These are phyloP conservation scores for Tolypocladium ophioglossoides DNA, from an alignment of 2,329 filamentous ascomycete species.

Conservation along the genomic window DNA sequence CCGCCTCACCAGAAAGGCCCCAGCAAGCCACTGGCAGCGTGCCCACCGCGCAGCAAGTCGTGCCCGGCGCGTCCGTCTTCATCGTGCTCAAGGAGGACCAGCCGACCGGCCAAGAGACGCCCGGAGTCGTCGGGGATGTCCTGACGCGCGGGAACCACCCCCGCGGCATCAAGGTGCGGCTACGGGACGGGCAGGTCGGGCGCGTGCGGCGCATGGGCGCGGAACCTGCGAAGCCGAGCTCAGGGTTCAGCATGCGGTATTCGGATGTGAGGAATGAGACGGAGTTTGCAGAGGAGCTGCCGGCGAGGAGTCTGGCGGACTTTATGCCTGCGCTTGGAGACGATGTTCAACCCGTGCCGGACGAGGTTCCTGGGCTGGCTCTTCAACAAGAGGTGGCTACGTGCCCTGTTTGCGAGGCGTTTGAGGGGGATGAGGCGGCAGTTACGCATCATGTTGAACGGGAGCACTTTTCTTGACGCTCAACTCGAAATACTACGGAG, in stretches of 20 bases:
- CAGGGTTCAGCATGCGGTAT: constrained; percentile 17
- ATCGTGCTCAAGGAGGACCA: constrained; percentile 72
- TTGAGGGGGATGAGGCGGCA: constrained; percentile 58
- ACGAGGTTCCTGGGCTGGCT: not conserved
- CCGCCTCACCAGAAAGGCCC: constrained; percentile 15
- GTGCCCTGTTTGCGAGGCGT: constrained; percentile 57
- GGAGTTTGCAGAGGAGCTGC: constrained; percentile 24
- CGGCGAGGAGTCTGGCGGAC: constrained; percentile 30
- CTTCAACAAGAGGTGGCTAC: constrained; percentile 13
- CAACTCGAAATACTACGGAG: not conserved
- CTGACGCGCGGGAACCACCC: constrained; percentile 67
- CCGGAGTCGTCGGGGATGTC: constrained; percentile 54
- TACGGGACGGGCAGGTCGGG: constrained; percentile 61
- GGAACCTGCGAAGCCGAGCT: constrained; percentile 2
- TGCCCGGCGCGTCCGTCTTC: constrained; percentile 53
- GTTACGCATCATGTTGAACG: constrained; percentile 54
- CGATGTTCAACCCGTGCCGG: constrained; percentile 8
- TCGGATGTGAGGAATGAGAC: constrained; percentile 24
- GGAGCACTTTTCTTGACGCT: constrained; percentile 15
- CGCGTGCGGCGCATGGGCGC: constrained; percentile 55
- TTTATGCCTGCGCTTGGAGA: constrained; percentile 34
- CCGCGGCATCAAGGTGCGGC: constrained; percentile 67
- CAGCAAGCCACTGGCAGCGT: constrained; percentile 28
- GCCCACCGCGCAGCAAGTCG: constrained; percentile 39
- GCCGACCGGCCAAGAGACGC: constrained; percentile 59